Percentiles rank a stretch among this genome's conserved stretches.
Evolutionary conservation across 164 flowering plant genomes (phyloP).

Genomic region (Annona squamosa): DNA sequence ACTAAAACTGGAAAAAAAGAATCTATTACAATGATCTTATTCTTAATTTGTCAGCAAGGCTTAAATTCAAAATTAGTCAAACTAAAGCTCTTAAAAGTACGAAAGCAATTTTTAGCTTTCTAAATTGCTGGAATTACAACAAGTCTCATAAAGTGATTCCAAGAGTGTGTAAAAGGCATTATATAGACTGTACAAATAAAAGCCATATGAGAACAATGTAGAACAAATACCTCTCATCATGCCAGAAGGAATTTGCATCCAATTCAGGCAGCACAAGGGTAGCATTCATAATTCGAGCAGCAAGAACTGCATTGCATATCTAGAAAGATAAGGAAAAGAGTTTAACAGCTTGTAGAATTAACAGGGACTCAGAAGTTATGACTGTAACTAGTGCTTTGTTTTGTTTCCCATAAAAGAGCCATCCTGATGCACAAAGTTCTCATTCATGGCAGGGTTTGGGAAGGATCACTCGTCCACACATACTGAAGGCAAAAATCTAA

Average conservation of each 20-base stretch:
- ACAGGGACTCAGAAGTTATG: neutral
- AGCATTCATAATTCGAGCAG: slow-evolving; percentile 98
- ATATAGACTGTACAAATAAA: neutral
- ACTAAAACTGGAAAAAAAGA: neutral
- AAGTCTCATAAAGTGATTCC: neutral
- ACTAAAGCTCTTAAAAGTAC: no score
- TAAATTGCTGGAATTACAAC: neutral
- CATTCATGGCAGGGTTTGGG: no score
- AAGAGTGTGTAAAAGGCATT: neutral
- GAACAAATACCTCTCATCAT: slow-evolving; percentile 73
- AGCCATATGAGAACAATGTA: neutral
- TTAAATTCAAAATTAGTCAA: neutral
- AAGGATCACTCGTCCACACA: no score
- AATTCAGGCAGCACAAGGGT: slow-evolving; percentile 96
- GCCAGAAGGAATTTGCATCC: slow-evolving; percentile 98
- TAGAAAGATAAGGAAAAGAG: slow-evolving; percentile 19
- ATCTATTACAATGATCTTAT: no score
- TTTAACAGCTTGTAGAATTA: neutral
- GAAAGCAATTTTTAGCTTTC: neutral
- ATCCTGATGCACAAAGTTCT: no score
- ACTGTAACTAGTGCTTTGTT: no score
- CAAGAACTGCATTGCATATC: slow-evolving; percentile 99
- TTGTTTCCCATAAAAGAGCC: no score
- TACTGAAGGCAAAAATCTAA: neutral
- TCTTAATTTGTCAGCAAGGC: neutral